Conservation (phyloP, 2,329 filamentous ascomycete genomes). For the Fulvia fulva region DNA sequence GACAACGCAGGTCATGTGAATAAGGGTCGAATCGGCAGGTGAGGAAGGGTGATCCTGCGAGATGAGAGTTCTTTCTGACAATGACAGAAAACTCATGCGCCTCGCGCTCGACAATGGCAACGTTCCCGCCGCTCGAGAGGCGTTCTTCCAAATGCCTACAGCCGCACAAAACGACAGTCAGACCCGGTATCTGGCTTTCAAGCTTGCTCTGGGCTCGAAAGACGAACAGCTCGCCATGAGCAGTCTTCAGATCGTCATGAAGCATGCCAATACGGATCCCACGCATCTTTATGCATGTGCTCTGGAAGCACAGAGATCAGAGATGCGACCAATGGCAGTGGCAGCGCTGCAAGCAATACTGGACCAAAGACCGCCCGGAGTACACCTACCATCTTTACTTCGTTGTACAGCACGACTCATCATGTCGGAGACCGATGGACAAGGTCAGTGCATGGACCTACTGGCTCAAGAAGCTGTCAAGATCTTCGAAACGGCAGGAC, state of each 20-base stretch:
- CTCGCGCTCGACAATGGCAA: conserved; percentile 62
- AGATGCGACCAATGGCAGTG: conserved; percentile 59
- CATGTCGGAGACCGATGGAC: conserved; percentile 40
- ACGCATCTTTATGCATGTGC: conserved; percentile 76
- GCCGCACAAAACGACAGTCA: conserved; percentile 23
- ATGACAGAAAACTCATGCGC: conserved; percentile 70
- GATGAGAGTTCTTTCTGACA: conserved; percentile 23
- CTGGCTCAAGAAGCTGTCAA: conserved; percentile 51
- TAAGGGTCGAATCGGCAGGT: conserved; percentile 61
- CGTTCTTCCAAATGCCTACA: conserved; percentile 56
- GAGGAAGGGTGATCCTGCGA: conserved; percentile 38
- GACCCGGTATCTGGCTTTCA: conserved; percentile 29
- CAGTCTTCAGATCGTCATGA: conserved; percentile 60
- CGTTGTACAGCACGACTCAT: conserved; percentile 52
- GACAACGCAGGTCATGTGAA: conserved; percentile 62
- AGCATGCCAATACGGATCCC: conserved; percentile 49
- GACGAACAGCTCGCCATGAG: conserved; percentile 50
- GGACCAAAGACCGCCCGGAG: conserved; percentile 48
- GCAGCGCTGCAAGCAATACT: conserved; percentile 58
- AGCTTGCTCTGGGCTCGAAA: conserved; percentile 24
- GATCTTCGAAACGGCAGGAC: conserved; percentile 50
- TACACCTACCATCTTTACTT: conserved; percentile 62
- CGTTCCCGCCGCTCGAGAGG: conserved; percentile 49
- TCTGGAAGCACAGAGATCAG: conserved; percentile 66
- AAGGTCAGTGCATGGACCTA: conserved; percentile 25